phyloP scores from a whole-genome alignment of 176 grass and related monocot genomes.

The Dactylis glomerata region DNA sequence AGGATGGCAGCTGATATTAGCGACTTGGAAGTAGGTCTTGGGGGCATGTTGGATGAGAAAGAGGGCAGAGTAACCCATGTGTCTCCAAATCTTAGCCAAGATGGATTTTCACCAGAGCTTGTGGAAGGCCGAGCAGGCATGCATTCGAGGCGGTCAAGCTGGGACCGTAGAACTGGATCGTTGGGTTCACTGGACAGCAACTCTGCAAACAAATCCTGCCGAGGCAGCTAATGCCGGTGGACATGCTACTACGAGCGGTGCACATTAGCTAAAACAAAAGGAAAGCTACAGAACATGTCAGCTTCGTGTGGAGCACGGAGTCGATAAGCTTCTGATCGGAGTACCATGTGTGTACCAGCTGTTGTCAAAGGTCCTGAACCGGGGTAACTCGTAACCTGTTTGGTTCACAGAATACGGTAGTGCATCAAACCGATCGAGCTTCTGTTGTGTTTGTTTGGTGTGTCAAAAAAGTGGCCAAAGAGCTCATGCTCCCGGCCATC shows the following conservation, averaged over 20 bases:
- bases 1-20: slow-evolving; percentile 54
- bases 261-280: not conserved
- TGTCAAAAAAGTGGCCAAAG: slow-evolving; percentile 20
- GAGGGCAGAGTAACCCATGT: slow-evolving; percentile 48
- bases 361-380: slow-evolving; percentile 25
- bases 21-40: slow-evolving; percentile 56
- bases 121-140: slow-evolving; percentile 33
- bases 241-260: not conserved
- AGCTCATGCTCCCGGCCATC: not conserved
- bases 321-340: slow-evolving; percentile 11
- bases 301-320: not conserved
- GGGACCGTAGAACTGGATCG: slow-evolving; percentile 28
- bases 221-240: not conserved
- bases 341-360: slow-evolving; percentile 17
- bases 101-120: slow-evolving; percentile 39
- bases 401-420: not conserved
- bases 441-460: slow-evolving; percentile 18
- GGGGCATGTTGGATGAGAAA: slow-evolving; percentile 65
- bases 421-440: slow-evolving; percentile 3
- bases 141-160: slow-evolving; percentile 54
- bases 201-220: not conserved
- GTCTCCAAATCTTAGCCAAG: slow-evolving; percentile 63
- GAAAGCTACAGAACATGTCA: not conserved
- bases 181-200: slow-evolving; percentile 7
- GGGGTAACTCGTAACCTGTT: slow-evolving; percentile 33